Base-by-base conservation (phyloP, 164 flowering plant genomes). In the Vitis riparia region DNA sequence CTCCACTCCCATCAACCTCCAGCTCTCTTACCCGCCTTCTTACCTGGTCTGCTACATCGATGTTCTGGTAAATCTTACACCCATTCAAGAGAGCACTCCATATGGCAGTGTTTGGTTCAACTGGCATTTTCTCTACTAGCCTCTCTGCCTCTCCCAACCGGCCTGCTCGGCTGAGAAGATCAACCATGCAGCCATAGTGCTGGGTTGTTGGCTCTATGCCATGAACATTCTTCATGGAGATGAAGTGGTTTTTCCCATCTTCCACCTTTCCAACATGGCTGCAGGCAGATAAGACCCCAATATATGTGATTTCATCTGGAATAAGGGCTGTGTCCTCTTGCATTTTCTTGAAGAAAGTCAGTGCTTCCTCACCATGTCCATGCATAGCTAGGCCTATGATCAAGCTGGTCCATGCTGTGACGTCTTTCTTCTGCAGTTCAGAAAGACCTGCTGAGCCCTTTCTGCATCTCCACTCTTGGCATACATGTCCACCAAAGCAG, bases 361-460 rank as follows among this genome's bases (percentile, higher is more conserved):
- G 66, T 6, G 75, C 79, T 63, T 68, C 71, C 62, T 70, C 57
- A 1, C 73, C 77, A 59, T 66, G 67, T 1, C 82, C 82, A 48
- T 73, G 68, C 63, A 71, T 69, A 2, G 82, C 77, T 59, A 76
- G 69, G n/a, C 79, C 82, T 14, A 51, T 65, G 47, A 80, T 78
- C 70, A 80, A 72, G 52, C 66, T 73, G 4, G 84, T 83, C 86
- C 86, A 83, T 16, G 79, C 60, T 51, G 75, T 71, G 13, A 71
- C 65, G 66, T 83, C 82, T 47, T 66, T 81, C 47, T 73, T 70
- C 7, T 44, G 59, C 73, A 81, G 51, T 12, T n/a, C 16, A 14
- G 48, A 27, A 81, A 81, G 19, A 81, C 68, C 12, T 29, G 17
- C 63, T 63, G 52, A 1, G 79, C 80, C 71, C 63, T 75, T 23